Base-by-base conservation (phyloP, 2,329 filamentous ascomycete species). In the Monilinia aucupariae region DNA sequence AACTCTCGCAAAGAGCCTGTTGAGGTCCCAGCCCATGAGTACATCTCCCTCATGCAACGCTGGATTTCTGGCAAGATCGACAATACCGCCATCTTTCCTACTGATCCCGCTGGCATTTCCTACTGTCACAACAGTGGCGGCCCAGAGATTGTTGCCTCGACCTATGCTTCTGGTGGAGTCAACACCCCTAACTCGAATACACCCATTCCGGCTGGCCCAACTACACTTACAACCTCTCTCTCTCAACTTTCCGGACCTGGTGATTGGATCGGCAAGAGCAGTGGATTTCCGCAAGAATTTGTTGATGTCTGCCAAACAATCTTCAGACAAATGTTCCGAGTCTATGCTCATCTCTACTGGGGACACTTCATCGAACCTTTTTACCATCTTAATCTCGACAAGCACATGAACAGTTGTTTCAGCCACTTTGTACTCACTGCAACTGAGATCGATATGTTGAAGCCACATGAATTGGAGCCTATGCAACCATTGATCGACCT, bases 51-150 rank as follows among this genome's bases (percentile, higher is more conserved):
- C 32, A 96, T 97, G 75, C 92, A 97, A 78, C 91, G 93, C 73
- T 97, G 93, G 92, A 96, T 97, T 74, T 90, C 91, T 37, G 91
- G 92, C 77, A 97, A 97, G 79, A 91, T 96, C 68, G 91, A 94
- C 71, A 92, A 97, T 75, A 86, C 86, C 56, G 83, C 84, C 73
- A 91, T 96, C 77, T 97, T 97, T 78, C 93, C 93, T 7, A 96
- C 91, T 49, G 91, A 94, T 71, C 85, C 88, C 8, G 84, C 87
- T 47, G 84, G 84, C 50, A 82, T 89, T 55, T 89, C 88, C 22
- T 87, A 83, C 68, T 80, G 85, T 51, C 80, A 84, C 71, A 86
- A 85, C 71, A 82, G 85, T 50, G 78, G 82, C 71, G 85, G 83
- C 68, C 82, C 86, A 51, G 78, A 82, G 64, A 78, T 85, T 68